Evolutionary conservation across 225 moss, liverwort and hornwort genomes (phyloP), one percentile per base, ranked within the genome.

Genomic region (Physcomitrium patens): DNA sequence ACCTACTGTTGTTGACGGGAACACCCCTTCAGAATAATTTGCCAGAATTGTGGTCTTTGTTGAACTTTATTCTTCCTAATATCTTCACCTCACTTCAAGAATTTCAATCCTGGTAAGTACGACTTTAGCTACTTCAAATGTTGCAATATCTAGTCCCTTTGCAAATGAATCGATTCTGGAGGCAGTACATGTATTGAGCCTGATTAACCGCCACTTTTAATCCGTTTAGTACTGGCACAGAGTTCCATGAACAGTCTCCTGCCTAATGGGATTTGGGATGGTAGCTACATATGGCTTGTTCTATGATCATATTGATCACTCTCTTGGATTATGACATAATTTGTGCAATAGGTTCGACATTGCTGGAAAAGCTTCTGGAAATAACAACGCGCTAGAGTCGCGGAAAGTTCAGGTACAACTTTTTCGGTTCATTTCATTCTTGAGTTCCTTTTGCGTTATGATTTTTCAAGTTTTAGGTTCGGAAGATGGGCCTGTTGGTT

Each of bases 11-110:
- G 27, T 64, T 97, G 75, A 97, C 96, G 1, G 96, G 96, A 50
- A 97, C 96, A 48, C 96, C 96, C 22, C 83, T 97, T 52, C 96
- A 97, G 58, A 97, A 97, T 68, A 97, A 97, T 60, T 76, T 97
- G 51, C 88, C 92, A 68, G 96, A 97, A 77, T 84, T 97, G 8
- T 97, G 96, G 96, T 94, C 96, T 48, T 76, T 94, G 50, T 82
- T 97, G 55, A 97, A 97, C 64, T 97, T 97, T 75, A 97, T 97
- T 62, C 85, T 97, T 73, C 96, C 96, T 17, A 86, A 86, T 15
- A 92, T 93, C 73, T 97, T 97, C 70, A 82, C 94, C 27, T 94
- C 94, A 48, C 92, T 94, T 41, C 70, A 79, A 44, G 92, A 97
- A 68, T 97, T 97, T 52, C 94, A 93, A 79, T 97, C 96, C 59